Evolutionary conservation across 2,329 filamentous ascomycete genomes (phyloP), one percentile per base, ranked within the genome.

Genomic region (Clarireedia homoeocarpa): DNA sequence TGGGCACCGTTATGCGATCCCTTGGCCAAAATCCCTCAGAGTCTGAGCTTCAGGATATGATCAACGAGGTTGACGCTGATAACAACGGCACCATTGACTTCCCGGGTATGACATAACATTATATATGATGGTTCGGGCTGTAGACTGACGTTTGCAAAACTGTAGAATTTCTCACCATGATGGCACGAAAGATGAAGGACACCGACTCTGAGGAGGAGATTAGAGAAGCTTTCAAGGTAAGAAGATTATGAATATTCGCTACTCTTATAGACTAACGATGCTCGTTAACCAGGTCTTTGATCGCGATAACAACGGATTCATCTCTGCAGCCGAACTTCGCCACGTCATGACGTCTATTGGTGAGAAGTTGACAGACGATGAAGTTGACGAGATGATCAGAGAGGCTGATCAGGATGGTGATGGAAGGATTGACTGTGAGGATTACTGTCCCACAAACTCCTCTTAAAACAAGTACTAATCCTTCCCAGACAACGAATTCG

Each of bases 41-140:
- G 77, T 91, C 88, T 59, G 89, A 94, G 75, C 78, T 94, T 63
- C 89, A 94, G 76, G 89, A 94, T 71, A 94, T 94, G 89, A 94
- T 94, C 77, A 92, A 94, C 75, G 89, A 94, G 77, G 89, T 94
- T 62, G 89, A 94, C 69, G 88, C 88, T 68, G 89, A 94, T 77
- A 94, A 92, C 82, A 94, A 92, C 70, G 89, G 89, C 74, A 94
- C 89, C 65, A 94, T 94, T 69, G 89, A 94, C 72, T 94, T 94
- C 73, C 89, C 89, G 70, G 89, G 89, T 92, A 82, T 66, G 81
- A 64, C 55, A 51, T 2, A 36, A 10, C 23, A 6, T 34, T n/a
- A 15, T 20, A 3, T 6, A 9, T 34, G 39, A 12, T 17, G 12
- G 34, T 34, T n/a, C 26, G 62, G 69, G 73, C 59, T 71, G 39